These are phyloP conservation scores for Parachlorella kessleri DNA, from an alignment of 139 green algal species.

Conservation along the genomic window DNA sequence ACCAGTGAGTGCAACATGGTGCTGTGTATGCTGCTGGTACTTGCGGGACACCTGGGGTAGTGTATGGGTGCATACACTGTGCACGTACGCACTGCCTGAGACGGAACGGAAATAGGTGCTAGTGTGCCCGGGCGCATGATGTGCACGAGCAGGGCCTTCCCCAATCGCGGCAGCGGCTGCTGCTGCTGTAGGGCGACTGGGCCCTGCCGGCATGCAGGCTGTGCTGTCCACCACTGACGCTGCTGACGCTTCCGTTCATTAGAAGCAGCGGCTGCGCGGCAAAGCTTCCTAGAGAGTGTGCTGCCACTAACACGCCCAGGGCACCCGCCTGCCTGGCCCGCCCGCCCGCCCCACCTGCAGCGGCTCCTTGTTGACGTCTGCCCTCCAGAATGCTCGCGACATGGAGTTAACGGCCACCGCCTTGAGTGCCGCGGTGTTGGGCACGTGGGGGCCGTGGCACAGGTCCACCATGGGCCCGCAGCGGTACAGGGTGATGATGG, in stretches of 20 bases:
- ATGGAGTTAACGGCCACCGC: slow-evolving; percentile 76
- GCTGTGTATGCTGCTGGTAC: no score
- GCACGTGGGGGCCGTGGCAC: slow-evolving; percentile 93
- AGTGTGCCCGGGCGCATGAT: background rate
- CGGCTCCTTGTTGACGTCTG: slow-evolving; percentile 77
- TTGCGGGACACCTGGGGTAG: no score
- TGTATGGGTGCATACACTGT: no score
- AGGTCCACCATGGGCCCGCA: slow-evolving; percentile 97
- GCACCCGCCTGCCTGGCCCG: no score
- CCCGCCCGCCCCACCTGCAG: slow-evolving; percentile 58
- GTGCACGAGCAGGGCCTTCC: background rate
- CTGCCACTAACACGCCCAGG: background rate
- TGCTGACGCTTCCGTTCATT: background rate
- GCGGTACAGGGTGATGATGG: slow-evolving; percentile 87
- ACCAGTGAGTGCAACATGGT: no score
- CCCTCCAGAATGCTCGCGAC: slow-evolving; percentile 89
- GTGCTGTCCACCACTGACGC: background rate
- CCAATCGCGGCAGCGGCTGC: background rate
- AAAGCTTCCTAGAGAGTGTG: background rate
- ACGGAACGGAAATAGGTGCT: background rate
- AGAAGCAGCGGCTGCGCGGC: background rate
- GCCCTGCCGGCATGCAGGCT: no score
- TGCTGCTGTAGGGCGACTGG: background rate
- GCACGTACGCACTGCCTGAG: no score
- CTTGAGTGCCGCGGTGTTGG: slow-evolving; percentile 88